Evolutionary conservation across 345 rosid species (phyloP).

Genomic region (Punica granatum): DNA sequence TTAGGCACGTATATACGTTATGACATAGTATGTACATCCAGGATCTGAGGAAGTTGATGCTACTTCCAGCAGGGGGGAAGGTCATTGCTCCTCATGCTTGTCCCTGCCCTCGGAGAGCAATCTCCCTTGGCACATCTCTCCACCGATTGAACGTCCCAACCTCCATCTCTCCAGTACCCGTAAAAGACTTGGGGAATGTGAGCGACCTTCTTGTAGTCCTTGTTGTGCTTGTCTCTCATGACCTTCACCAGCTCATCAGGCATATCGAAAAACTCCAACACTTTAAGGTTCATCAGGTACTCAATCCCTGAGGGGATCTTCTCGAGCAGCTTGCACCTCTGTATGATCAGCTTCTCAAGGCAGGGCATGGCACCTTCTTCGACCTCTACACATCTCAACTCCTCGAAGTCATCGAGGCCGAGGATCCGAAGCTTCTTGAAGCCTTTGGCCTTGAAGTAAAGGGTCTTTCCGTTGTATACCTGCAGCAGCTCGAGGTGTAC

Average conservation of each 20-base stretch:
- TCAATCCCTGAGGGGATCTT: slow-evolving; percentile 25
- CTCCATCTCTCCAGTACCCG: slow-evolving; percentile 24
- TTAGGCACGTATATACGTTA: not conserved
- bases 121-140: slow-evolving; percentile 9
- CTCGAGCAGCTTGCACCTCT: slow-evolving; percentile 19
- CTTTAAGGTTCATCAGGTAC: slow-evolving; percentile 20
- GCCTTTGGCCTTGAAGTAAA: slow-evolving; percentile 20
- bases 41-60: not conserved
- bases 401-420: slow-evolving; percentile 27
- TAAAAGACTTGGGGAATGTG: slow-evolving; percentile 22
- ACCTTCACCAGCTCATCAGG: slow-evolving; percentile 21
- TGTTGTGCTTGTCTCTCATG: slow-evolving; percentile 8
- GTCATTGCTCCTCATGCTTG: slow-evolving; percentile 12
- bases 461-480: slow-evolving; percentile 16
- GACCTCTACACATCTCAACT: slow-evolving; percentile 16
- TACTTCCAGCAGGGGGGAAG: slow-evolving; percentile 19
- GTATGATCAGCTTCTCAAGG: slow-evolving; percentile 21
- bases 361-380: slow-evolving; percentile 25
- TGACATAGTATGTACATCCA: not conserved
- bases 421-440: slow-evolving; percentile 25
- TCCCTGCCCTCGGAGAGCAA: not conserved
- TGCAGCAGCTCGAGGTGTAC: slow-evolving; percentile 27
- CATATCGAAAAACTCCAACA: slow-evolving; percentile 25
- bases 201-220: slow-evolving; percentile 18
- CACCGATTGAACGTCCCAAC: slow-evolving; percentile 23